Percentiles rank a stretch among this genome's conserved stretches.
These are phyloP conservation scores for Globisporangium orthogonon DNA, from an alignment of 352 stramenopile genomes.

Conservation along the genomic window DNA sequence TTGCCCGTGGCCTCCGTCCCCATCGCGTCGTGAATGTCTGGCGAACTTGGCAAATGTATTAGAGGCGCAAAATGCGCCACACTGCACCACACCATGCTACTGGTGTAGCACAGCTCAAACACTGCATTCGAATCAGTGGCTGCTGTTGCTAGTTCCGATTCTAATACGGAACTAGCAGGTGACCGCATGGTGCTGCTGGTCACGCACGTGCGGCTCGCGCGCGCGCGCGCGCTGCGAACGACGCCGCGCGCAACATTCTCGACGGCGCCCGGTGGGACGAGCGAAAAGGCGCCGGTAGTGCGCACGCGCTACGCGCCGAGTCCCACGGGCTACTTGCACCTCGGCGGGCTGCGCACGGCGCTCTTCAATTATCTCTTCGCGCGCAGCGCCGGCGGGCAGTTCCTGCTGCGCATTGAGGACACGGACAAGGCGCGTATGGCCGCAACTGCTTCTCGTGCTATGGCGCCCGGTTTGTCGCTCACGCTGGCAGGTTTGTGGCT, in stretches of 20 bases:
- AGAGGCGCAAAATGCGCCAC: not conserved
- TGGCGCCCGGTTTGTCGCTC: not conserved
- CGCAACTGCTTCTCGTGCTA: not conserved
- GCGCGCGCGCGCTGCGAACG: not conserved
- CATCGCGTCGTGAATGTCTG: too few relatives aligned
- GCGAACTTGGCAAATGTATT: not conserved
- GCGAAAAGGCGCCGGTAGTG: constrained; percentile 13
- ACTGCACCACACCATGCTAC: not conserved
- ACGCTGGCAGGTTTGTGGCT: not conserved
- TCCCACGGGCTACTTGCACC: constrained; percentile 87
- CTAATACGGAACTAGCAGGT: too few relatives aligned
- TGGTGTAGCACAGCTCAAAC: not conserved
- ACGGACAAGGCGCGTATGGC: constrained; percentile 69
- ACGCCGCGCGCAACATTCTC: not conserved
- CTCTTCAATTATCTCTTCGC: constrained; percentile 93
- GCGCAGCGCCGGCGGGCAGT: constrained; percentile 72
- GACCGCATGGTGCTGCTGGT: not conserved
- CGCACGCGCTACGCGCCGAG: constrained; percentile 87
- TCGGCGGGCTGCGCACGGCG: constrained; percentile 88
- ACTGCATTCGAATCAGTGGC: not conserved
- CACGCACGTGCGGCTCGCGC: not conserved
- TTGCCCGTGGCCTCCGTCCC: not conserved
- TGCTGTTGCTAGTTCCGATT: not conserved
- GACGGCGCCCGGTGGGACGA: not conserved
- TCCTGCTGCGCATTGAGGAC: constrained; percentile 91